These are phyloP conservation scores for Aspergillus alliaceus DNA, from an alignment of 2,329 filamentous ascomycete genomes.

Conservation along the genomic window DNA sequence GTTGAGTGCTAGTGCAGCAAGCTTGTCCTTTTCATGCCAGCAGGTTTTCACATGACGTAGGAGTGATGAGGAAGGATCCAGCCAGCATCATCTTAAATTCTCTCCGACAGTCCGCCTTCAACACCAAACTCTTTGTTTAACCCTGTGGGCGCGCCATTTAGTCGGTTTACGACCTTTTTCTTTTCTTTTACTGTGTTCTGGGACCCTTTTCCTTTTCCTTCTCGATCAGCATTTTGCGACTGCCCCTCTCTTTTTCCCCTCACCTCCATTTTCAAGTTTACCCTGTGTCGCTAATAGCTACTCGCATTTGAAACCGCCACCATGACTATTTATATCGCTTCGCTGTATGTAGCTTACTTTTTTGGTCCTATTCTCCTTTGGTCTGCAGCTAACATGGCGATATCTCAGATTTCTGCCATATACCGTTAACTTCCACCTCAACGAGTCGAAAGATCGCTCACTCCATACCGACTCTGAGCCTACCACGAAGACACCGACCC, in stretches of 20 bases:
- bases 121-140: not conserved
- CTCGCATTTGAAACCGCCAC: conserved; percentile 12
- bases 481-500: conserved; percentile 27
- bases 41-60: conserved; percentile 35
- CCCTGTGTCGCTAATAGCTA: not conserved
- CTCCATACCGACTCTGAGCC: conserved; percentile 34
- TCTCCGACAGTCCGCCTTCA: not conserved
- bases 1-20: too few relatives aligned
- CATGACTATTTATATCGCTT: conserved; percentile 63
- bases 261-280: conserved; percentile 3
- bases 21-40: too few relatives aligned
- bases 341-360: conserved; percentile 47
- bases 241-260: not conserved
- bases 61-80: conserved; percentile 23
- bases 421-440: conserved; percentile 81
- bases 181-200: conserved; percentile 15
- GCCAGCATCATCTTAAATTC: not conserved
- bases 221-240: conserved; percentile 4
- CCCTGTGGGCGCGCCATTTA: not conserved
- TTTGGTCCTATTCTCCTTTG: not conserved
- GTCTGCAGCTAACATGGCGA: conserved; percentile 4
- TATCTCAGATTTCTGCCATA: conserved; percentile 77
- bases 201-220: conserved; percentile 6
- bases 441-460: conserved; percentile 41
- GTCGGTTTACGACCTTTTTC: not conserved